Evolutionary conservation across 257 asterid genomes (phyloP).

Genomic region (Perilla frutescens): DNA sequence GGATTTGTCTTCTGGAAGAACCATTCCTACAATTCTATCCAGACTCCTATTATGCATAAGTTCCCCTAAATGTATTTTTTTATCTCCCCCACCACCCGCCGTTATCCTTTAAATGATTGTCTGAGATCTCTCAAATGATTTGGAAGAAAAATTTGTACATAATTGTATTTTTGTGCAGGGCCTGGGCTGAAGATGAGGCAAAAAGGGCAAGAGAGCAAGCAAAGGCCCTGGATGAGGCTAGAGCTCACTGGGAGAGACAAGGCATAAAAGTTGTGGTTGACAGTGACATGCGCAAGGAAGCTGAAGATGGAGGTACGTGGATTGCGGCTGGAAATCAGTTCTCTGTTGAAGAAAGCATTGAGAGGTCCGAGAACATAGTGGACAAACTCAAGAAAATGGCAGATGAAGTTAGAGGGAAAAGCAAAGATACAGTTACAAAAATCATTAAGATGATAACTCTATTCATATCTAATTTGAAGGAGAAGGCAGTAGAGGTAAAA

Average conservation of each 20-base stretch:
- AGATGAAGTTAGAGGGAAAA: slow-evolving; percentile 59
- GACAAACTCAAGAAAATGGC: slow-evolving; percentile 80
- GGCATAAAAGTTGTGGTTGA: slow-evolving; percentile 93
- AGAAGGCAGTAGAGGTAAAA: slow-evolving; percentile 60
- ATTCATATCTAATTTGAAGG: slow-evolving; percentile 56
- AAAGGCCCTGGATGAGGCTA: slow-evolving; percentile 83
- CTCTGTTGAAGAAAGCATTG: slow-evolving; percentile 67
- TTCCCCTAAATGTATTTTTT: neutral
- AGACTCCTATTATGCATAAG: neutral
- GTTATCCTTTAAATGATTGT: neutral
- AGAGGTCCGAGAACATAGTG: slow-evolving; percentile 72
- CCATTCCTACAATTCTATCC: neutral
- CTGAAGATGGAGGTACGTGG: slow-evolving; percentile 78
- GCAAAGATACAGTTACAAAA: slow-evolving; percentile 63
- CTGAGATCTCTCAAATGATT: slow-evolving; percentile 8
- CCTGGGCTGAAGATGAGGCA: slow-evolving; percentile 99
- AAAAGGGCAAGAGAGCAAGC: slow-evolving; percentile 94
- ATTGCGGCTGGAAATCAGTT: slow-evolving; percentile 63
- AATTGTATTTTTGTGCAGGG: slow-evolving; percentile 46
- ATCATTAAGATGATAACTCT: slow-evolving; percentile 61
- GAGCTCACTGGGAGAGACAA: slow-evolving; percentile 84
- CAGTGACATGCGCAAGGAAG: slow-evolving; percentile 82
- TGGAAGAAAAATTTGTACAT: neutral
- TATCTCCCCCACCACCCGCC: neutral
- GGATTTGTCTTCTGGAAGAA: neutral